Conservation (phyloP, 176 grass and related monocot species). For the bread wheat (Triticum aestivum) region IWGSC_CS_RefSeq_v2.1 NC_057809.1:541013573-541014072, state of each 20-base stretch:
- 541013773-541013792: neutral
- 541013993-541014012: neutral
- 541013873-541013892: constrained; percentile 1
- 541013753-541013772: neutral
- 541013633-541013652: neutral
- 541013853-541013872: constrained; percentile 11
- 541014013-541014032: neutral
- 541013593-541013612: neutral
- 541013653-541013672: neutral
- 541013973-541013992: neutral
- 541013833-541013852: constrained; percentile 14
- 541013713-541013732: neutral
- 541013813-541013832: neutral
- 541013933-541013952: neutral
- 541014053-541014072: neutral
- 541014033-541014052: neutral
- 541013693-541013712: constrained; percentile 3
- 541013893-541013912: constrained; percentile 4
- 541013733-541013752: neutral
- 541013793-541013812: neutral
- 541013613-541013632: neutral
- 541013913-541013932: constrained; percentile 4
- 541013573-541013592: neutral
- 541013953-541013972: constrained; percentile 10
- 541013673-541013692: neutral